These are phyloP conservation scores for Metschnikowia lachancei DNA, from an alignment of 805 yeast genomes.

Conservation along the genomic window DNA sequence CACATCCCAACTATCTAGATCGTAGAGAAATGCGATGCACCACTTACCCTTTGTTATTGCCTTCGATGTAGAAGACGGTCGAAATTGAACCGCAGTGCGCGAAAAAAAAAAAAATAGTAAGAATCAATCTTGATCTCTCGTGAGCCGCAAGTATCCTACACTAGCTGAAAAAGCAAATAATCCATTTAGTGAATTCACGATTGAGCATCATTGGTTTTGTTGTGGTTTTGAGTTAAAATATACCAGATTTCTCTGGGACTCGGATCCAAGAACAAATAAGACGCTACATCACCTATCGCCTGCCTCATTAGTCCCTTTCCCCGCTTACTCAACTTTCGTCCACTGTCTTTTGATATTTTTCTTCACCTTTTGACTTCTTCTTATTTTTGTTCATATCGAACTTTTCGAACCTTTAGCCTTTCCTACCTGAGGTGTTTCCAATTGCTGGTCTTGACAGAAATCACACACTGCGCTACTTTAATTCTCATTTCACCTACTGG, in stretches of 20 bases:
- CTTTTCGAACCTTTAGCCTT: background rate
- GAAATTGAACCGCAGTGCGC: slow-evolving; percentile 3
- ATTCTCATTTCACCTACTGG: background rate
- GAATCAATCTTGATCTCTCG: background rate
- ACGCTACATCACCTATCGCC: background rate
- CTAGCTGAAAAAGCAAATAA: background rate
- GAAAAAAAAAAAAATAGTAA: slow-evolving; percentile 1
- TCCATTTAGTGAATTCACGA: background rate
- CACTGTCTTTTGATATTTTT: background rate
- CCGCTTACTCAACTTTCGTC: background rate
- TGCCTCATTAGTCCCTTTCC: background rate
- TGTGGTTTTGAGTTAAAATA: background rate
- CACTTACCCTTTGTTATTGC: background rate
- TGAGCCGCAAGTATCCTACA: slow-evolving; percentile 3
- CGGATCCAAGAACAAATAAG: background rate
- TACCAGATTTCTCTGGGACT: slow-evolving; percentile 4
- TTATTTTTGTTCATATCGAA: background rate
- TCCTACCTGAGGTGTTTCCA: background rate
- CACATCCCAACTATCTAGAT: no score
- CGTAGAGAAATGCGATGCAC: background rate
- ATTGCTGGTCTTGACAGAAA: background rate
- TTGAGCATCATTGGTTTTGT: background rate
- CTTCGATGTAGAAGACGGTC: background rate
- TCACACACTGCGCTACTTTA: background rate
- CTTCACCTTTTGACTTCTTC: background rate